phyloP scores from a whole-genome alignment of 108 stramenopile species.

The Discostella stelligeroides region DNA sequence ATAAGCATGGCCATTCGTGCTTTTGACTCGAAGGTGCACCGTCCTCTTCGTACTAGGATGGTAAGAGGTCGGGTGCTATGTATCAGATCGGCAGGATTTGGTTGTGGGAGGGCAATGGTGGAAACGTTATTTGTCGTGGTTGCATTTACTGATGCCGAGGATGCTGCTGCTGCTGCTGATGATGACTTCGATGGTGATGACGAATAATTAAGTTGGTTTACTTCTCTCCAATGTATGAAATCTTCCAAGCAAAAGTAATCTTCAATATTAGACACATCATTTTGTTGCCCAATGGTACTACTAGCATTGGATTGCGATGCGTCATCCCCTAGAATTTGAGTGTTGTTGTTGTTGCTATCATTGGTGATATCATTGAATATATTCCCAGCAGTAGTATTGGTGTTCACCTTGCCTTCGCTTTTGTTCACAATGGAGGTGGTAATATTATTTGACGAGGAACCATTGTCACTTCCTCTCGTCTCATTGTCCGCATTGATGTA shows the following conservation, averaged over 20 bases:
- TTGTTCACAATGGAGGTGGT: background rate
- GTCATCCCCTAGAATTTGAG: too few relatives aligned
- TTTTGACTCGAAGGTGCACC: conserved; percentile 68
- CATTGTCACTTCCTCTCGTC: background rate
- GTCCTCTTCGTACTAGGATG: conserved; percentile 58
- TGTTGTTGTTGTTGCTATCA: too few relatives aligned
- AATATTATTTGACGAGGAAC: background rate
- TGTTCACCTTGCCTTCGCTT: background rate
- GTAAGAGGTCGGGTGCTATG: conserved; percentile 45
- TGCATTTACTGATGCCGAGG: background rate
- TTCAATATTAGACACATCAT: background rate
- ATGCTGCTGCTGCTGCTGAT: background rate
- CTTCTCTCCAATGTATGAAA: conserved; percentile 29
- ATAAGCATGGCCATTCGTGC: conserved; percentile 53
- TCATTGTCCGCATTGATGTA: background rate
- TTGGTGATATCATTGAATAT: too few relatives aligned
- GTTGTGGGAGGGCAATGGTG: background rate
- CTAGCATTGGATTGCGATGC: background rate
- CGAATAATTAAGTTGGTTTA: too few relatives aligned
- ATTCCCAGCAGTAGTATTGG: too few relatives aligned
- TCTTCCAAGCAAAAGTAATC: conserved; percentile 48
- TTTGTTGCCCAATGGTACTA: background rate
- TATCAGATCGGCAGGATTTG: background rate
- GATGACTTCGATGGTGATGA: too few relatives aligned
- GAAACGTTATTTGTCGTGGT: background rate